phyloP scores from a whole-genome alignment of 495 filamentous ascomycete genomes.

The Sabuloglossum arenarium region DNA sequence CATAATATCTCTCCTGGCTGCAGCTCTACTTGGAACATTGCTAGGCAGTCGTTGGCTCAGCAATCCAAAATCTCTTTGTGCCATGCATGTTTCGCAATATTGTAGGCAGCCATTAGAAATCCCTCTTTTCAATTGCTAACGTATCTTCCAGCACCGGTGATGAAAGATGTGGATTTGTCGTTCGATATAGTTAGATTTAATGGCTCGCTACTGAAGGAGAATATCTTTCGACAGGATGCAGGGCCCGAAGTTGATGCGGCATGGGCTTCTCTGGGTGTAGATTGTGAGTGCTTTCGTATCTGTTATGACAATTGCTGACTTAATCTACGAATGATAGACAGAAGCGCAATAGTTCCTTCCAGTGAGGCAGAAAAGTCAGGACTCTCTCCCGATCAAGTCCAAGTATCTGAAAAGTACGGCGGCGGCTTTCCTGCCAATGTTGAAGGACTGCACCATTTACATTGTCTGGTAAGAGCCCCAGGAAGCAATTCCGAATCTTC shows the following conservation, averaged over 20 bases:
- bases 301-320: not conserved
- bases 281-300: constrained; percentile 18
- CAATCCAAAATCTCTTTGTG: constrained; percentile 9
- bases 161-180: constrained; percentile 16
- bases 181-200: constrained; percentile 22
- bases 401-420: constrained; percentile 28
- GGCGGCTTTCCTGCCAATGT: constrained; percentile 33
- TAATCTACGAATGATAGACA: constrained; percentile 12
- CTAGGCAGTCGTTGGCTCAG: too few species aligned
- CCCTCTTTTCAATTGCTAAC: too few species aligned
- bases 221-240: constrained; percentile 27
- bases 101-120: constrained; percentile 7
- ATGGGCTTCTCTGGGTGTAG: constrained; percentile 31
- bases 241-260: constrained; percentile 34
- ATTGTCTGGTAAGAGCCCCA: constrained; percentile 24
- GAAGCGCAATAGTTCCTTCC: constrained; percentile 10
- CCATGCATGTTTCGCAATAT: constrained; percentile 12
- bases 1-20: too few species aligned
- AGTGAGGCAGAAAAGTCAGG: constrained; percentile 13
- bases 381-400: constrained; percentile 25
- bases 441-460: constrained; percentile 35
- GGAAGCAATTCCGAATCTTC: not conserved
- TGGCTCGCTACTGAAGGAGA: constrained; percentile 30
- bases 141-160: constrained; percentile 14
- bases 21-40: too few species aligned